Evolutionary conservation across 2,329 filamentous ascomycete genomes (phyloP).

Genomic region (Colletotrichum noveboracense): DNA sequence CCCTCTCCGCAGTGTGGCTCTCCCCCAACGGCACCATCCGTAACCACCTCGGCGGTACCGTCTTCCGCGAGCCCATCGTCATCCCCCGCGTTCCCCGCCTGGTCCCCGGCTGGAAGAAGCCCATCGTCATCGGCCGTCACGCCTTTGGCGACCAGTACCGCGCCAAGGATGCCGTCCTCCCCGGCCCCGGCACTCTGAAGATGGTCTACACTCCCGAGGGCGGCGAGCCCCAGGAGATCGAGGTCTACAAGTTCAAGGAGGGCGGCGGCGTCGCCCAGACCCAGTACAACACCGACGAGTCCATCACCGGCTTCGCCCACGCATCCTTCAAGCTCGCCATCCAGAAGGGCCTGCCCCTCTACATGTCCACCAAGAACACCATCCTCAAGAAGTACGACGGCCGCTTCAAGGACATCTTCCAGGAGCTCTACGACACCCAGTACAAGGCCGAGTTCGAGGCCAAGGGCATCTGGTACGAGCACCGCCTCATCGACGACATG

Average conservation of each 20-base stretch:
- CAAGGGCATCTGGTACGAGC: slow-evolving; percentile 98
- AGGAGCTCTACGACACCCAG: slow-evolving; percentile 87
- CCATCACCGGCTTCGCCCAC: slow-evolving; percentile 93
- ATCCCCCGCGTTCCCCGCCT: slow-evolving; percentile 92
- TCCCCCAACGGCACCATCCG: slow-evolving; percentile 93
- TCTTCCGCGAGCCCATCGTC: slow-evolving; percentile 98
- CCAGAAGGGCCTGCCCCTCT: slow-evolving; percentile 86
- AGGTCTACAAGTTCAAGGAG: slow-evolving; percentile 89
- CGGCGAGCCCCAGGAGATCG: slow-evolving; percentile 81
- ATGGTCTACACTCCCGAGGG: slow-evolving; percentile 93
- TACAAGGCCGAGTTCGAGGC: slow-evolving; percentile 91
- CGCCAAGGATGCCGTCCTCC: slow-evolving; percentile 87
- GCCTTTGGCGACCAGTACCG: slow-evolving; percentile 99
- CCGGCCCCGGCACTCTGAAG: slow-evolving; percentile 84
- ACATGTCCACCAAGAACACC: slow-evolving; percentile 99
- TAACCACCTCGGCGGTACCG: slow-evolving; percentile 83
- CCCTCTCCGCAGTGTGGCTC: slow-evolving; percentile 78
- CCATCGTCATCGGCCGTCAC: slow-evolving; percentile 98
- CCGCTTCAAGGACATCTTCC: slow-evolving; percentile 99
- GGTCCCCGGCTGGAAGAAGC: slow-evolving; percentile 97
- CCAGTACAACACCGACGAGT: slow-evolving; percentile 98
- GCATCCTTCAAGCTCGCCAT: slow-evolving; percentile 96
- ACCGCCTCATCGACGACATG: slow-evolving; percentile 99
- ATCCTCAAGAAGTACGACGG: slow-evolving; percentile 99
- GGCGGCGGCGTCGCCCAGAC: slow-evolving; percentile 87